A percentile compares a stretch with the other conserved stretches of the same genome.
These are phyloP conservation scores for Boletus insuetus DNA, from an alignment of 768 basidiomycete genomes.

Conservation along the genomic window DNA sequence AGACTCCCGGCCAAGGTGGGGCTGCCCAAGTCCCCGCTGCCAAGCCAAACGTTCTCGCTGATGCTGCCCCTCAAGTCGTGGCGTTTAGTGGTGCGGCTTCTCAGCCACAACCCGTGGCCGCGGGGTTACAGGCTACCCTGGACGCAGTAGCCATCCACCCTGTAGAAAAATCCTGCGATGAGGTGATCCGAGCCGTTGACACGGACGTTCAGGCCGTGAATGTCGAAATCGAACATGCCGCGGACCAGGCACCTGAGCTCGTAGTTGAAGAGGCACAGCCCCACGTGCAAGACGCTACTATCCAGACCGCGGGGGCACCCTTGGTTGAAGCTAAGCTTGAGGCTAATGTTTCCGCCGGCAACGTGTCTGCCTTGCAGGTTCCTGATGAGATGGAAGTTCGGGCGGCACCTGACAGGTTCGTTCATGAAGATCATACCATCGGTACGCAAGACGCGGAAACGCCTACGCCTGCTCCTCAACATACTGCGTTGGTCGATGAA, in stretches of 20 bases:
- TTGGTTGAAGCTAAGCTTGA: not conserved
- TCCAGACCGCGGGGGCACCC: not conserved
- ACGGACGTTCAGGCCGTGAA: not conserved
- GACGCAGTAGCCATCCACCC: not conserved
- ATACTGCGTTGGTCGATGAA: constrained; percentile 3
- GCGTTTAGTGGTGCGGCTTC: not conserved
- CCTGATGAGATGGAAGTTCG: constrained; percentile 5
- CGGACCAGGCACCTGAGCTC: constrained; percentile 2
- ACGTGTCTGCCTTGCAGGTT: not conserved
- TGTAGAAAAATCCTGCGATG: not conserved
- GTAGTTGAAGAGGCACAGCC: not conserved
- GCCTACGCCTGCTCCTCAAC: not conserved
- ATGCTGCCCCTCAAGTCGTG: not conserved
- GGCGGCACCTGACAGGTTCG: not conserved
- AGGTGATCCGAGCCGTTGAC: not conserved
- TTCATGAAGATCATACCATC: not conserved
- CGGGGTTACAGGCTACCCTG: constrained; percentile 5
- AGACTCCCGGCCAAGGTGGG: constrained; percentile 13
- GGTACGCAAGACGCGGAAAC: not conserved
- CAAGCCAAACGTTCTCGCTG: not conserved
- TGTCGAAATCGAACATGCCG: constrained; percentile 1
- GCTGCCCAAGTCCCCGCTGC: not conserved
- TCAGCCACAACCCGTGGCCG: not conserved
- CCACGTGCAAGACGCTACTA: not conserved
- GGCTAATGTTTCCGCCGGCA: not conserved